Evolutionary conservation across 2,329 filamentous ascomycete genomes (phyloP).

Genomic region (Epichloe scottii): DNA sequence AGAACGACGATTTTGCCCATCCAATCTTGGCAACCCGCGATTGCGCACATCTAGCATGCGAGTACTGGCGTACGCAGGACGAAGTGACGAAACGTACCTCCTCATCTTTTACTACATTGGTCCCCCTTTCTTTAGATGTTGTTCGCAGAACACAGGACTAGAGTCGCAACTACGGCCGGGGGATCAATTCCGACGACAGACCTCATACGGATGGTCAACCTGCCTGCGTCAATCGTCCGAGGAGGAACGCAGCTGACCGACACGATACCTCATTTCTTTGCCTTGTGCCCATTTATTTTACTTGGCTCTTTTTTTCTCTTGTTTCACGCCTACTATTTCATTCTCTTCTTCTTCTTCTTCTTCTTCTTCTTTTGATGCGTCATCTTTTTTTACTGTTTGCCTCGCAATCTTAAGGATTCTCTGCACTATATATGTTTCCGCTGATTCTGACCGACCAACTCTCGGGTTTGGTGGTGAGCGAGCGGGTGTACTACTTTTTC

Average conservation of each 20-base stretch:
- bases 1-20: constrained; percentile 19
- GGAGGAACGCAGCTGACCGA: constrained; percentile 16
- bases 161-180: not conserved
- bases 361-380: constrained; percentile 9
- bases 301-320: constrained; percentile 8
- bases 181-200: constrained; percentile 8
- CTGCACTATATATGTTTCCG: constrained; percentile 21
- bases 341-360: not conserved
- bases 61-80: constrained; percentile 26
- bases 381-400: constrained; percentile 5
- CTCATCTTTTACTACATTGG: constrained; percentile 17
- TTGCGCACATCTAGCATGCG: constrained; percentile 20
- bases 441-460: constrained; percentile 17
- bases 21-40: constrained; percentile 15
- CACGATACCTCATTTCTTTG: constrained; percentile 23
- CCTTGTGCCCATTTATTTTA: constrained; percentile 10
- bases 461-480: constrained; percentile 17
- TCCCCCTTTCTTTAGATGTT: constrained; percentile 1
- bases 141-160: not conserved
- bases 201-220: constrained; percentile 11
- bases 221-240: constrained; percentile 14
- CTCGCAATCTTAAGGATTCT: constrained; percentile 18
- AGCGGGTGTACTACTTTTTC: constrained; percentile 25
- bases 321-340: not conserved
- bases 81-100: constrained; percentile 27